Percentiles rank a stretch among this genome's conserved stretches.
phyloP scores from a whole-genome alignment of 2,329 filamentous ascomycete species.

The Ophiostoma piceae region DNA sequence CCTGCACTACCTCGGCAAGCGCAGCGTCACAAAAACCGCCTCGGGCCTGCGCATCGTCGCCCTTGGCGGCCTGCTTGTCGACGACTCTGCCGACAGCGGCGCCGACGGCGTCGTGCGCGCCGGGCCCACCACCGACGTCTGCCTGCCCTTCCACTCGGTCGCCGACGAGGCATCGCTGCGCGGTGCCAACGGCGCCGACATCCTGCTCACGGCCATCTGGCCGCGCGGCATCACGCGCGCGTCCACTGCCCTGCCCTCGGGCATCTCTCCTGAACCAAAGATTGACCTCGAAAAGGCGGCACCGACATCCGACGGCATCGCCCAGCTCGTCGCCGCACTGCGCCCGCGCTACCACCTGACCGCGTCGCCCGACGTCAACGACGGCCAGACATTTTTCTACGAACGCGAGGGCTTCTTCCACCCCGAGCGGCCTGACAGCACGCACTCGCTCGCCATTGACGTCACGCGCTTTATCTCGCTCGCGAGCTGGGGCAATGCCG shows the following conservation, averaged over 20 bases:
- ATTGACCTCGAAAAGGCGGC: neutral
- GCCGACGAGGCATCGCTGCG: conserved; percentile 70
- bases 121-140: conserved; percentile 64
- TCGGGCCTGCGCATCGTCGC: conserved; percentile 85
- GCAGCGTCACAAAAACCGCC: conserved; percentile 79
- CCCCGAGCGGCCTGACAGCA: conserved; percentile 38
- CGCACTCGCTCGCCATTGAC: conserved; percentile 45
- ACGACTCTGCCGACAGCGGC: neutral
- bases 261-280: conserved; percentile 38
- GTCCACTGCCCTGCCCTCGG: conserved; percentile 58
- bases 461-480: conserved; percentile 89
- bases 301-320: conserved; percentile 53
- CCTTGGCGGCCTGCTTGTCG: conserved; percentile 64
- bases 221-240: conserved; percentile 65
- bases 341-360: conserved; percentile 88
- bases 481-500: conserved; percentile 67
- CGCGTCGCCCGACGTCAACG: conserved; percentile 43
- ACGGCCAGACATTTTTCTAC: conserved; percentile 55
- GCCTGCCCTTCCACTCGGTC: conserved; percentile 70
- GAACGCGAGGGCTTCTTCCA: conserved; percentile 93
- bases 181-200: conserved; percentile 74
- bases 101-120: conserved; percentile 31
- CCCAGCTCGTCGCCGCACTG: conserved; percentile 70
- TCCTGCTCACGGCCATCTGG: conserved; percentile 84
- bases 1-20: conserved; percentile 81